These are phyloP conservation scores for Alternaria conjuncta DNA, from an alignment of 2,329 filamentous ascomycete species.

Conservation along the genomic window DNA sequence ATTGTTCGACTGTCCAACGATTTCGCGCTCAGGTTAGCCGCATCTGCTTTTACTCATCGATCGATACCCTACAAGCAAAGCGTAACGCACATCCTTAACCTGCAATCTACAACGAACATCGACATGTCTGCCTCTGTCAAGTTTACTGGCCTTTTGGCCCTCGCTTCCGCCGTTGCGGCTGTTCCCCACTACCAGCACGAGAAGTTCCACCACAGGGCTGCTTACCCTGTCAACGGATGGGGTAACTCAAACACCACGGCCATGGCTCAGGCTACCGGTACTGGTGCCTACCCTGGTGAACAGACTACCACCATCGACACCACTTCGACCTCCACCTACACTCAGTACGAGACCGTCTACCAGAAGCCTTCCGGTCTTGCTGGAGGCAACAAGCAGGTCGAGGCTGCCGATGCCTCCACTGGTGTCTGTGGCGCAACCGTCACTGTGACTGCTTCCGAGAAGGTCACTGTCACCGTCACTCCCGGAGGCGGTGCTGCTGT, in stretches of 20 bases:
- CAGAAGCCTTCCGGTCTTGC: slow-evolving; percentile 28
- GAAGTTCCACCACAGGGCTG: slow-evolving; percentile 37
- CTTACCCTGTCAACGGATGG: slow-evolving; percentile 44
- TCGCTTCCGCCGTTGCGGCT: slow-evolving; percentile 50
- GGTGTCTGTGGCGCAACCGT: slow-evolving; percentile 39
- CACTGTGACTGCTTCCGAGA: slow-evolving; percentile 50
- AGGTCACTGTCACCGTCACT: slow-evolving; percentile 51
- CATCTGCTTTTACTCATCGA: slow-evolving; percentile 12
- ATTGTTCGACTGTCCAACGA: slow-evolving; percentile 13
- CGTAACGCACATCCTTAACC: slow-evolving; percentile 2
- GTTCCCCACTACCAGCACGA: slow-evolving; percentile 43
- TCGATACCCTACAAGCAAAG: slow-evolving; percentile 11
- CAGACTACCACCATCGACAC: slow-evolving; percentile 33
- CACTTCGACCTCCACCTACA: slow-evolving; percentile 36
- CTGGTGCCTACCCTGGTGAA: slow-evolving; percentile 23
- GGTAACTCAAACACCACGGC: slow-evolving; percentile 33
- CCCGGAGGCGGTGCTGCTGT: slow-evolving; percentile 26
- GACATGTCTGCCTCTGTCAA: slow-evolving; percentile 46
- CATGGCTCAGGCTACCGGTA: slow-evolving; percentile 28
- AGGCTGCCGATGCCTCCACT: slow-evolving; percentile 25
- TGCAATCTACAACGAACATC: slow-evolving; percentile 22
- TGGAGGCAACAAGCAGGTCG: slow-evolving; percentile 16
- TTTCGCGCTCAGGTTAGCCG: slow-evolving; percentile 16
- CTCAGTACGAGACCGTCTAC: slow-evolving; percentile 32
- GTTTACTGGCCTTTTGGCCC: slow-evolving; percentile 51